These are phyloP conservation scores for Beta corolliflora DNA, from an alignment of 179 eudicot genomes.

Conservation along the genomic window DNA sequence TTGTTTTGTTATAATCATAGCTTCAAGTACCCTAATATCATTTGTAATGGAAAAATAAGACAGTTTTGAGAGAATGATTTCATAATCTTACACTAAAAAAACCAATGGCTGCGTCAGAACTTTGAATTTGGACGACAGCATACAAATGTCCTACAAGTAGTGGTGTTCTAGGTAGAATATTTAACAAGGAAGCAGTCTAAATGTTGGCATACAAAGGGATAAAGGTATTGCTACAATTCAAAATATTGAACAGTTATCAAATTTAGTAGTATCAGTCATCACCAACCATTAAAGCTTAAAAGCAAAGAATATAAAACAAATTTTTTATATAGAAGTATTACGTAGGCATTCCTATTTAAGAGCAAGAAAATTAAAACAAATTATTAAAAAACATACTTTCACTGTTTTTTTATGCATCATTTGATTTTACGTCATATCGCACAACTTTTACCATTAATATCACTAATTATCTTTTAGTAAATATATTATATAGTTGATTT, in stretches of 20 bases:
- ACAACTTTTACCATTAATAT: too few species aligned
- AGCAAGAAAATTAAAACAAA: not conserved
- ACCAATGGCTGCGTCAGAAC: constrained; percentile 31
- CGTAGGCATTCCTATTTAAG: not conserved
- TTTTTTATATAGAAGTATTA: too few species aligned
- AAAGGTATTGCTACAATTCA: not conserved
- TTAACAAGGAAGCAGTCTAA: constrained; percentile 16
- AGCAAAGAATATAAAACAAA: too few species aligned
- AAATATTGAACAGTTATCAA: not conserved
- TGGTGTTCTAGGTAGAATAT: constrained; percentile 40
- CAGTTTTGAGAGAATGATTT: constrained; percentile 6
- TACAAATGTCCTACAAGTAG: constrained; percentile 26
- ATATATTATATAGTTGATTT: too few species aligned
- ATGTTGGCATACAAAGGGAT: constrained; percentile 7
- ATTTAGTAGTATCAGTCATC: not conserved
- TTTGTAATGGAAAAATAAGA: constrained; percentile 15
- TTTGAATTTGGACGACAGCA: constrained; percentile 26
- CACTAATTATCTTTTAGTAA: too few species aligned
- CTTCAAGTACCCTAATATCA: constrained; percentile 22
- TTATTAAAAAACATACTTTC: too few species aligned
- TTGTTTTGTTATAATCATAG: constrained; percentile 31
- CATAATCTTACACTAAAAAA: constrained; percentile 20
- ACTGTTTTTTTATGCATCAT: too few species aligned
- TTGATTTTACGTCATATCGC: too few species aligned
- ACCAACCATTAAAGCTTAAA: not conserved